Evolutionary conservation across 2,329 filamentous ascomycete species (phyloP), one percentile per base, ranked within the genome.

Genomic region (Coleophoma eucalyptorum): DNA sequence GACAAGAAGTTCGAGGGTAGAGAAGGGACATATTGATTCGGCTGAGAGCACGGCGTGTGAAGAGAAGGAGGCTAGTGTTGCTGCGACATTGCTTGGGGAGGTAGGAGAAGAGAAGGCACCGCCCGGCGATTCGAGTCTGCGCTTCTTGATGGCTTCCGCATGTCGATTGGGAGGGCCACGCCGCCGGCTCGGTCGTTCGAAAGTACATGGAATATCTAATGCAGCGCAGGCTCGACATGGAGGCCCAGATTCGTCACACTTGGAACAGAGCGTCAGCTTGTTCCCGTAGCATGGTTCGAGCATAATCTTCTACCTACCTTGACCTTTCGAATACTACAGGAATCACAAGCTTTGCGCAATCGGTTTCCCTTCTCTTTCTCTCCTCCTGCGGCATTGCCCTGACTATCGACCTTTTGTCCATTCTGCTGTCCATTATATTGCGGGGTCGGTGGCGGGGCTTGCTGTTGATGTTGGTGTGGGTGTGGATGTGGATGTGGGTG

Each of bases 1-100:
- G 51, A 92, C 80, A 15, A 91, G 74, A 2, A 86, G 76, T 60
- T 86, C 78, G 48, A 92, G 71, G 11, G 86, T 81, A 7, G 81
- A 78, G 66, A 86, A 75, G 0, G 87, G 84, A 38, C 86, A 87
- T 54, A 92, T 90, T 2, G 80, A 74, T 63, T 92, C 88, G 44
- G 84, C 80, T 52, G 81, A 79, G 13, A 83, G 63, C n/a, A 68
- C 64, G 26, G 61, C 62, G n/a, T 62, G 58, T 2, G 62, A 62
- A 15, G 63, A 64, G 55, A 67, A 62, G 4, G 60, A 59, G 11
- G 60, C 63, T 20, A 67, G 50, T 2, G 64, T 65, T 11, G 58
- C 62, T 42, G 64, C 64, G 41, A 61, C 58, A 55, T 65, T 65
- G 41, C 56, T 61, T 12, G 63, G 62, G 3, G 62, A 65, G 35